Evolutionary conservation across 2,329 filamentous ascomycete species (phyloP).

Genomic region (Arthrobotrys megalospora): DNA sequence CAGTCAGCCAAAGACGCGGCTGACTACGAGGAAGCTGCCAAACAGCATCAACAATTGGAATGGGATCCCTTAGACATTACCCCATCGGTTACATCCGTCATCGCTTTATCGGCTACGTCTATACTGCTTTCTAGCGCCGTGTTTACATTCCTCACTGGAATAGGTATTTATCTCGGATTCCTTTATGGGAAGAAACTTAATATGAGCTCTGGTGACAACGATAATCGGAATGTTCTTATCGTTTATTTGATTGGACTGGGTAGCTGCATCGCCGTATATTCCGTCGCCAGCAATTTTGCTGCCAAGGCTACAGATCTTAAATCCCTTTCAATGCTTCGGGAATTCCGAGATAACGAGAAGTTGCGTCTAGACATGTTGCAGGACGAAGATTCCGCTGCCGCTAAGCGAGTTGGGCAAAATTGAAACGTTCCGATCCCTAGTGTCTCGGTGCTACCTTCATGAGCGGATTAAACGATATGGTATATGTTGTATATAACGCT

Average conservation of each 20-base stretch:
- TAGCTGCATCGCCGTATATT: neutral
- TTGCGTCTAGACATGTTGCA: too few relatives aligned
- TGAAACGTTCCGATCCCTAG: too few relatives aligned
- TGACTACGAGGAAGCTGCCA: neutral
- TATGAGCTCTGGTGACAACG: neutral
- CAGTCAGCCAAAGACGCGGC: neutral
- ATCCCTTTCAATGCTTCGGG: too few relatives aligned
- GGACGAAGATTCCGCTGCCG: too few relatives aligned
- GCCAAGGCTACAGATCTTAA: too few relatives aligned
- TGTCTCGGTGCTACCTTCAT: too few relatives aligned
- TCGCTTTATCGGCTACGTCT: slow-evolving; percentile 14
- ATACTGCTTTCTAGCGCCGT: slow-evolving; percentile 20
- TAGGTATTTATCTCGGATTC: slow-evolving; percentile 14
- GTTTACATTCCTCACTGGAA: neutral
- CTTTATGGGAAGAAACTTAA: neutral
- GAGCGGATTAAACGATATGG: too few relatives aligned
- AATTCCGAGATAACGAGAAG: too few relatives aligned
- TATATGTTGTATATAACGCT: too few relatives aligned
- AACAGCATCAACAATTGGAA: too few relatives aligned
- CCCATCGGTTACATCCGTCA: slow-evolving; percentile 1
- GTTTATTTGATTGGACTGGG: neutral
- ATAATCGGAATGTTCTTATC: slow-evolving; percentile 1
- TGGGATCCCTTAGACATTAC: neutral
- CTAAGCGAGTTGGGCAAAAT: too few relatives aligned
- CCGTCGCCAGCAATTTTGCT: neutral